Conservation (phyloP, 768 basidiomycete genomes). For the Suillus tomentosus region DNA sequence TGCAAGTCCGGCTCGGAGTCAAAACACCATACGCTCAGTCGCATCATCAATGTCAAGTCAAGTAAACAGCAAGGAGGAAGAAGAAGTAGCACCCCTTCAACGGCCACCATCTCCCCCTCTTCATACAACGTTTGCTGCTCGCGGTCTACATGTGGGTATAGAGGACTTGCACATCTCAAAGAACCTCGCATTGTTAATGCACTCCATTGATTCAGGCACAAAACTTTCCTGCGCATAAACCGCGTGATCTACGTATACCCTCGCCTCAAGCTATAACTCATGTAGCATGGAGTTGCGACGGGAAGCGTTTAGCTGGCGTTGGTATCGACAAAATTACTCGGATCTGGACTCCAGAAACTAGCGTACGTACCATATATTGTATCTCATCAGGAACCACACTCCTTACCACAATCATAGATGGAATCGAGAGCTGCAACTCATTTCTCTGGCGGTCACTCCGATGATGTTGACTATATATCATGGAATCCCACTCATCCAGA, state of each 20-base stretch:
- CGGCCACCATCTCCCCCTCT: conserved; percentile 72
- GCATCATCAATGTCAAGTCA: conserved; percentile 27
- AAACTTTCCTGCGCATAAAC: conserved; percentile 78
- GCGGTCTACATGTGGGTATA: conserved; percentile 68
- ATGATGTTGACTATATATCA: conserved; percentile 79
- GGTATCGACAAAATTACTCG: conserved; percentile 79
- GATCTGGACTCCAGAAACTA: conserved; percentile 80
- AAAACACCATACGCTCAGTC: background rate
- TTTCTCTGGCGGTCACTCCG: conserved; percentile 71
- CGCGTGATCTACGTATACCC: conserved; percentile 69
- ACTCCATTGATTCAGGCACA: conserved; percentile 53
- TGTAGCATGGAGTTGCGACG: conserved; percentile 85
- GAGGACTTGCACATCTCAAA: conserved; percentile 1
- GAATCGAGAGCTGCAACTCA: conserved; percentile 65
- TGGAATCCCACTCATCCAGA: conserved; percentile 89
- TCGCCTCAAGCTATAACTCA: conserved; percentile 69
- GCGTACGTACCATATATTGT: conserved; percentile 48
- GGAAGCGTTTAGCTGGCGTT: conserved; percentile 77
- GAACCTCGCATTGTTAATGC: conserved; percentile 17
- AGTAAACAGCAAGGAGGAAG: conserved; percentile 48
- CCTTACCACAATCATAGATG: conserved; percentile 47
- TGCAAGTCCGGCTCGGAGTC: background rate
- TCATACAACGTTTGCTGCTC: conserved; percentile 67
- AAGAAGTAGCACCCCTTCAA: conserved; percentile 56
- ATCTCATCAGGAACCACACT: background rate